Conservation (phyloP, 2,329 filamentous ascomycete species). For the Biscogniauxia marginata region DNA sequence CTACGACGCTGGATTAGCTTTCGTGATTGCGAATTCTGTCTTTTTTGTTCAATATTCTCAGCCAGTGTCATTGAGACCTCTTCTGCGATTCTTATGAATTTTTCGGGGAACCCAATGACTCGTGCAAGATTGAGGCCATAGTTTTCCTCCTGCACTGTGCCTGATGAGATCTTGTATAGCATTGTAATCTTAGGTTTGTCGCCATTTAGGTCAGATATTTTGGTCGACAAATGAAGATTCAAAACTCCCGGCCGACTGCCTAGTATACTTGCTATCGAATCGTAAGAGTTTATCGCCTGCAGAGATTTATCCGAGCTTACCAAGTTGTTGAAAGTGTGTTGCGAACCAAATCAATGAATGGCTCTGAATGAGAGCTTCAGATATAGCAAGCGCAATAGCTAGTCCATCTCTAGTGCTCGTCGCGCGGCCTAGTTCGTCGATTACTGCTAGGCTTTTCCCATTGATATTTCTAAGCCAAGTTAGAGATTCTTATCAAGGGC, state of each 20-base stretch:
- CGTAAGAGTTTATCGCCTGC: conserved; percentile 6
- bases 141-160: conserved; percentile 66
- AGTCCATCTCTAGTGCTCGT: conserved; percentile 88
- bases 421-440: conserved; percentile 89
- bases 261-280: conserved; percentile 61
- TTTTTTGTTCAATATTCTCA: conserved; percentile 54
- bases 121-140: conserved; percentile 85
- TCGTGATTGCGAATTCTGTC: conserved; percentile 56
- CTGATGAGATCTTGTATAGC: conserved; percentile 79
- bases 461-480: conserved; percentile 63
- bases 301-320: conserved; percentile 31
- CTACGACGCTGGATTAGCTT: conserved; percentile 65
- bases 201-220: conserved; percentile 52
- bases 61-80: conserved; percentile 63
- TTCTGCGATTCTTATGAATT: conserved; percentile 67
- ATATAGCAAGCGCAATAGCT: conserved; percentile 84
- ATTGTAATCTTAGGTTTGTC: conserved; percentile 69
- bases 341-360: conserved; percentile 85
- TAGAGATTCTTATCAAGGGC: conserved; percentile 4
- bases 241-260: conserved; percentile 74
- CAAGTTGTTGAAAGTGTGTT: conserved; percentile 84
- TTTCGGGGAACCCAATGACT: conserved; percentile 68
- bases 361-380: conserved; percentile 81
- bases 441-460: conserved; percentile 71
- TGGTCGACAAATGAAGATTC: conserved; percentile 76